These are phyloP conservation scores for Syncephalis fuscata DNA, from an alignment of 371 early-diverging fungal species.

Conservation along the genomic window DNA sequence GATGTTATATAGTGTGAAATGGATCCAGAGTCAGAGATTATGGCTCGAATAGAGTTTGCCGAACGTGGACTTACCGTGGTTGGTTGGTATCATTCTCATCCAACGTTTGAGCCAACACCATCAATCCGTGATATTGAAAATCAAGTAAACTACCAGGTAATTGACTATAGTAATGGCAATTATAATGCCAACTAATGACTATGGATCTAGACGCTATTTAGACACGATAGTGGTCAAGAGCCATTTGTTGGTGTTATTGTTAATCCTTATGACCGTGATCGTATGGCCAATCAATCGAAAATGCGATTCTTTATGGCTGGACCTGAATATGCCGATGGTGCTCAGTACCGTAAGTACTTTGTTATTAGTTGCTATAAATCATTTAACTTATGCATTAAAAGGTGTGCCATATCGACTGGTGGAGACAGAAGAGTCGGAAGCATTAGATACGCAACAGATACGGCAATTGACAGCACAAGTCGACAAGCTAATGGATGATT, in stretches of 20 bases:
- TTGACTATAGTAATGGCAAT: too few relatives aligned
- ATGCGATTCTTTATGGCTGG: conserved; percentile 36
- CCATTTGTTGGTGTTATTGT: conserved; percentile 76
- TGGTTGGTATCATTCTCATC: conserved; percentile 86
- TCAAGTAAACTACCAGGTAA: conserved; percentile 61
- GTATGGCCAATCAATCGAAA: conserved; percentile 26
- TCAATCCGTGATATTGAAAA: conserved; percentile 62
- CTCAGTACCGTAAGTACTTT: too few relatives aligned
- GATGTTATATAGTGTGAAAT: conserved; percentile 25
- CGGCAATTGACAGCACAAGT: too few relatives aligned
- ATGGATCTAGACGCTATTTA: conserved; percentile 29
- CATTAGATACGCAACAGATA: too few relatives aligned
- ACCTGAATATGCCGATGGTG: conserved; percentile 11
- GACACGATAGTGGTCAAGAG: conserved; percentile 43
- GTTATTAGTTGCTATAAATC: too few relatives aligned
- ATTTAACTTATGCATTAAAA: too few relatives aligned
- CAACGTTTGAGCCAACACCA: conserved; percentile 56
- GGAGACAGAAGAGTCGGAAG: too few relatives aligned
- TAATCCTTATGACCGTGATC: conserved; percentile 43
- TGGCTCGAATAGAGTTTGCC: conserved; percentile 51
- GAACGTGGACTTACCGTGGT: conserved; percentile 54
- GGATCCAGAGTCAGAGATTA: conserved; percentile 67
- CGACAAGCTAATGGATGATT: too few relatives aligned
- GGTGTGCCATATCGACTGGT: too few relatives aligned
- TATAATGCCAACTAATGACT: too few relatives aligned